Conservation (phyloP, 2,329 filamentous ascomycete genomes). For the Hypoxylon sp. region DNA sequence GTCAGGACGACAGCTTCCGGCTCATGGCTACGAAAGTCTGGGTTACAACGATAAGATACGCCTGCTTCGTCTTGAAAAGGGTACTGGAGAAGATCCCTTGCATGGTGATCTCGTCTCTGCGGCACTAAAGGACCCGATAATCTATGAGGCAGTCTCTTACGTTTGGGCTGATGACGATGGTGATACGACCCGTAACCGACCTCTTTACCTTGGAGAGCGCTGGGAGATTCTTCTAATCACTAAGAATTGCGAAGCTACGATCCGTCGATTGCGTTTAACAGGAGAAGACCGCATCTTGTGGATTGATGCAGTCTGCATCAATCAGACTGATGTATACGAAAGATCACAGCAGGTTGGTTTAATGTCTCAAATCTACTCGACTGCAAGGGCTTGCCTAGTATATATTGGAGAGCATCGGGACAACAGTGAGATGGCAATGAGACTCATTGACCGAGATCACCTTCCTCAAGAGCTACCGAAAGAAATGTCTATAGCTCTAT, state of each 20-base stretch:
- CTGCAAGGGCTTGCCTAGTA: not conserved
- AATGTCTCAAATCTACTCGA: conserved; percentile 4
- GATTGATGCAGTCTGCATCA: conserved; percentile 10
- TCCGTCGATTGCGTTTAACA: not conserved
- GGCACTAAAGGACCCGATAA: not conserved
- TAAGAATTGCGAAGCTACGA: conserved; percentile 4
- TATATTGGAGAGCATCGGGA: conserved; percentile 1
- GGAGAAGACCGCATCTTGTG: not conserved
- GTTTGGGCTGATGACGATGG: conserved; percentile 13
- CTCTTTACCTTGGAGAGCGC: not conserved
- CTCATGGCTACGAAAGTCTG: not conserved
- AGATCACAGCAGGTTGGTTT: conserved; percentile 7
- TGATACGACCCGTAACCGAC: not conserved
- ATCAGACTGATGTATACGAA: not conserved
- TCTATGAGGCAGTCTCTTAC: conserved; percentile 7
- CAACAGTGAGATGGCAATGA: conserved; percentile 1
- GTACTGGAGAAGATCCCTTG: conserved; percentile 5
- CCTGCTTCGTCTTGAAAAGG: not conserved
- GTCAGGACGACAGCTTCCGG: not conserved
- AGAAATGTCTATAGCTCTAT: not conserved
- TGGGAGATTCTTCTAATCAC: conserved; percentile 7
- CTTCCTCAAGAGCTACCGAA: not conserved
- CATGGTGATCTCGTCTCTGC: not conserved
- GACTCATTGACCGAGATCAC: not conserved
- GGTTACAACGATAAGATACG: not conserved